Evolutionary conservation across 2,329 filamentous ascomycete genomes (phyloP).

Genomic region (Metarhizium humberi): DNA sequence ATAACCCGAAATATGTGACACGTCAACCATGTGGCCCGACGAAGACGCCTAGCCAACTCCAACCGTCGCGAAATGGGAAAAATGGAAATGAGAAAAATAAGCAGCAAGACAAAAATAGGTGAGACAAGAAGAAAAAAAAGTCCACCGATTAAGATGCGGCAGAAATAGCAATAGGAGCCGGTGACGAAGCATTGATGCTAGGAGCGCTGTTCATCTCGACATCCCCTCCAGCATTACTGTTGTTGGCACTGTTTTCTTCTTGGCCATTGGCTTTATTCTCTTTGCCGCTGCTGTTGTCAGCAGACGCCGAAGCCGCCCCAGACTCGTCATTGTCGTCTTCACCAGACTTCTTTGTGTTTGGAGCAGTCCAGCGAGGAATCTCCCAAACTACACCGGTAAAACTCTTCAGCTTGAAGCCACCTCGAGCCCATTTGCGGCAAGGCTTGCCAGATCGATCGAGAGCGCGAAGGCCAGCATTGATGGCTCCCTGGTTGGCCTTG

Average conservation of each 20-base stretch:
- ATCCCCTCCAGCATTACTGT: slow-evolving; percentile 34
- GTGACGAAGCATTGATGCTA: slow-evolving; percentile 43
- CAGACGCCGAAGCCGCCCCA: slow-evolving; percentile 35
- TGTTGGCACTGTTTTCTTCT: slow-evolving; percentile 38
- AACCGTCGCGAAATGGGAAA: neutral
- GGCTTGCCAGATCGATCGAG: slow-evolving; percentile 88
- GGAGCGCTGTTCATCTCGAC: slow-evolving; percentile 44
- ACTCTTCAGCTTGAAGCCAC: slow-evolving; percentile 76
- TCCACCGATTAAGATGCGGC: slow-evolving; percentile 27
- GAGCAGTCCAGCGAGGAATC: slow-evolving; percentile 73
- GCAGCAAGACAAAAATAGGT: neutral
- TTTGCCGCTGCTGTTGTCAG: slow-evolving; percentile 47
- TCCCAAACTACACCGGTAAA: slow-evolving; percentile 85
- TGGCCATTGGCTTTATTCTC: slow-evolving; percentile 53
- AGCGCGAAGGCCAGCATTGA: slow-evolving; percentile 90
- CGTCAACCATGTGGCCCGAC: neutral
- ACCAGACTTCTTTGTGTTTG: slow-evolving; percentile 40
- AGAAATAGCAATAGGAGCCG: slow-evolving; percentile 37
- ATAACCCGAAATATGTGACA: neutral
- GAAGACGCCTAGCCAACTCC: neutral
- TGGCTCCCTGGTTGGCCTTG: slow-evolving; percentile 93
- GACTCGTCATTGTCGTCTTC: slow-evolving; percentile 38
- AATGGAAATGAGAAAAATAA: neutral
- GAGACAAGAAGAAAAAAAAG: neutral
- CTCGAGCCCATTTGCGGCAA: slow-evolving; percentile 83